A percentile compares a stretch with the other conserved stretches of the same genome.
phyloP scores from a whole-genome alignment of 371 early-diverging fungal species.

The Syncephalastrum racemosum region DNA sequence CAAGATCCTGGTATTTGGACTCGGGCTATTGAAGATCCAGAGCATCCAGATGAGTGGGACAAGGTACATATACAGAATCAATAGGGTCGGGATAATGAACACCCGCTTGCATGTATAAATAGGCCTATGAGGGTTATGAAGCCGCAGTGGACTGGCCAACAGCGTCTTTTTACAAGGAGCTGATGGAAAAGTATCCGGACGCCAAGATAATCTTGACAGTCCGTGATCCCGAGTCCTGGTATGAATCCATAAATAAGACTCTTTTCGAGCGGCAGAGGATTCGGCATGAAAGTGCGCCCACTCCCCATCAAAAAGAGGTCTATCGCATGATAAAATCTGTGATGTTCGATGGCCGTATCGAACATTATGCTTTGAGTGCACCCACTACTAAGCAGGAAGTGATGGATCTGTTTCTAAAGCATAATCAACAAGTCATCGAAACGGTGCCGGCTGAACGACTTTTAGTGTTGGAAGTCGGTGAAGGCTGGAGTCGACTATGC shows the following conservation, averaged over 20 bases:
- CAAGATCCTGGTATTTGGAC: too few species aligned
- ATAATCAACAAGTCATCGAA: constrained; percentile 26
- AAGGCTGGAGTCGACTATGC: constrained; percentile 19
- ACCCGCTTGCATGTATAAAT: too few species aligned
- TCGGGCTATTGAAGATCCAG: too few species aligned
- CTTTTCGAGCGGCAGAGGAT: constrained; percentile 6
- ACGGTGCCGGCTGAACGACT: constrained; percentile 24
- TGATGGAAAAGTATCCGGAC: constrained; percentile 31
- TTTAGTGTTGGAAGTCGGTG: constrained; percentile 22
- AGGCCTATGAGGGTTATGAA: too few species aligned
- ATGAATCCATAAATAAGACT: constrained; percentile 31
- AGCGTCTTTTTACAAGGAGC: constrained; percentile 6
- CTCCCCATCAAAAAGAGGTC: too few species aligned
- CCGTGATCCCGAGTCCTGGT: constrained; percentile 37
- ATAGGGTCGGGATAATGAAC: too few species aligned
- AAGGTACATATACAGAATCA: too few species aligned
- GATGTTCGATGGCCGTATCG: too few species aligned
- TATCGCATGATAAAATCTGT: too few species aligned
- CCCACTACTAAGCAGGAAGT: constrained; percentile 11
- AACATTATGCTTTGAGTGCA: too few species aligned
- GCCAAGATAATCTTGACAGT: constrained; percentile 38
- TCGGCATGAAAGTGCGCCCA: too few species aligned
- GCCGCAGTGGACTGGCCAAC: constrained; percentile 18
- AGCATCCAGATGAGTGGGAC: too few species aligned
- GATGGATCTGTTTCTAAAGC: constrained; percentile 15